phyloP scores from a whole-genome alignment of 1,284 basidiomycete genomes.

The Volvariella volvacea region DNA sequence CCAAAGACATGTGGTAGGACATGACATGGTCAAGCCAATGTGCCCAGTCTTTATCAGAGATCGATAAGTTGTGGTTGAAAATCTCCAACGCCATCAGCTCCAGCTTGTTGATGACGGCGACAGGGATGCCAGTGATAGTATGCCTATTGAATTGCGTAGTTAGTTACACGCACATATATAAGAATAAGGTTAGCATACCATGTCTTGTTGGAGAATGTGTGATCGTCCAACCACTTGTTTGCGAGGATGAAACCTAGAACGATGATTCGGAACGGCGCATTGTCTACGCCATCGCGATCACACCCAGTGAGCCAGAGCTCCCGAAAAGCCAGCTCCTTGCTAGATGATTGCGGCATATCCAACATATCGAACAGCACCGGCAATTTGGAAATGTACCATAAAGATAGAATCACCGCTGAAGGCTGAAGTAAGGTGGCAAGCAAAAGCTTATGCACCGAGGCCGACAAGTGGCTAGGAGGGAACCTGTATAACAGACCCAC shows the following conservation, averaged over 20 bases:
- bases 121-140: conserved; percentile 66
- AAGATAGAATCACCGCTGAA: conserved; percentile 69
- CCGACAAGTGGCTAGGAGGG: conserved; percentile 49
- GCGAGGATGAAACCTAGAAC: conserved; percentile 84
- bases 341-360: conserved; percentile 35
- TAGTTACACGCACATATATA: conserved; percentile 5
- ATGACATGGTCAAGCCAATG: conserved; percentile 61
- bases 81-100: conserved; percentile 66
- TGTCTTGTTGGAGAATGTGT: conserved; percentile 89
- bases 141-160: conserved; percentile 43
- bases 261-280: conserved; percentile 64
- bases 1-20: conserved; percentile 55
- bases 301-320: conserved; percentile 49
- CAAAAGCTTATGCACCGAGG: conserved; percentile 64
- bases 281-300: conserved; percentile 44
- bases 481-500: conserved; percentile 33
- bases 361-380: conserved; percentile 59
- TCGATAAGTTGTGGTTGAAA: conserved; percentile 61
- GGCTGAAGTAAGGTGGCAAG: conserved; percentile 78
- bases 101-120: conserved; percentile 60
- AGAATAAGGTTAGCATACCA: conserved; percentile 48
- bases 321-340: conserved; percentile 59
- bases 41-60: conserved; percentile 57
- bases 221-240: conserved; percentile 91
- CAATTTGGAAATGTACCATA: conserved; percentile 79